Conservation (phyloP, 768 basidiomycete species). For the Crucibulum laeve region DNA sequence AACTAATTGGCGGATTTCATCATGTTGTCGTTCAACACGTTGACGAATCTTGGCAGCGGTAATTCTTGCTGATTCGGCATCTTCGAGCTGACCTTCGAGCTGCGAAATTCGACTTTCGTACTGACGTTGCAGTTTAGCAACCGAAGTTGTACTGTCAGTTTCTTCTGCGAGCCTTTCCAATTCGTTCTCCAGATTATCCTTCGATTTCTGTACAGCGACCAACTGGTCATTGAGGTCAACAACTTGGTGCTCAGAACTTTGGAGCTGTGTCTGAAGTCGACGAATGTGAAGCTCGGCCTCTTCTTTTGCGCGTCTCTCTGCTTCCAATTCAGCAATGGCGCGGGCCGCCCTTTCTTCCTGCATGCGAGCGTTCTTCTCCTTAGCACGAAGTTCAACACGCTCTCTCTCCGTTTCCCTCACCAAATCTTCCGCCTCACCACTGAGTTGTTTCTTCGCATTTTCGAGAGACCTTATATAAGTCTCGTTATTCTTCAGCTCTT, state of each 20-base stretch:
- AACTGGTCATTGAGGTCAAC: conserved; percentile 54
- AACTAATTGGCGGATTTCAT: no score
- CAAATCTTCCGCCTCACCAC: conserved; percentile 81
- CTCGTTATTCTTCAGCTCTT: conserved; percentile 70
- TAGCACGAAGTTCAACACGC: conserved; percentile 56
- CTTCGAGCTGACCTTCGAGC: no score
- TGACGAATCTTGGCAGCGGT: no score
- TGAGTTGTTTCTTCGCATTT: conserved; percentile 69
- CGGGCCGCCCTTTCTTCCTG: conserved; percentile 60
- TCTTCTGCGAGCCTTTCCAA: conserved; percentile 64
- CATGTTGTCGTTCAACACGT: no score
- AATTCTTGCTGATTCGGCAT: no score
- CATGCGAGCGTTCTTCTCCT: conserved; percentile 60
- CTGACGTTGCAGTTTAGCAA: no score
- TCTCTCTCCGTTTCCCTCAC: conserved; percentile 70
- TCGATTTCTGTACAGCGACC: conserved; percentile 50
- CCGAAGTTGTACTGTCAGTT: no score
- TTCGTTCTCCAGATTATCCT: conserved; percentile 63
- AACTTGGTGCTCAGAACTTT: conserved; percentile 49
- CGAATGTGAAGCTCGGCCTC: conserved; percentile 58
- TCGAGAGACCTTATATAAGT: conserved; percentile 84
- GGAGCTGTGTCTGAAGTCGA: conserved; percentile 59
- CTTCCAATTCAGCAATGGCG: conserved; percentile 57
- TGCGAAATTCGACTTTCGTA: no score
- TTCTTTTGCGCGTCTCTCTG: conserved; percentile 63